phyloP scores from a whole-genome alignment of 2,329 filamentous ascomycete species.

The Fusarium luffae region DNA sequence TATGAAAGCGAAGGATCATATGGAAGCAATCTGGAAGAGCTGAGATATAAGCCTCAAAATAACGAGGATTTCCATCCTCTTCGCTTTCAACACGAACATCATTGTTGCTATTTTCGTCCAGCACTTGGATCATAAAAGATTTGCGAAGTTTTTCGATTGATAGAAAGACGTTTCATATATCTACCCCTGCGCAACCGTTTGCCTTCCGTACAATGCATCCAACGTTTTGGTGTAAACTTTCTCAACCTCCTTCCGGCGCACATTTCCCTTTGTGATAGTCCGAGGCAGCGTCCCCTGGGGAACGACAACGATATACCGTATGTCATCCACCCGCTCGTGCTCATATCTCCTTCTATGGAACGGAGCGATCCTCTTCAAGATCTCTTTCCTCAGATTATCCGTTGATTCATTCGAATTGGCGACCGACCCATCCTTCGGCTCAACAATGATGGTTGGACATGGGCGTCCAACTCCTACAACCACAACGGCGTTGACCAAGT shows the following conservation, averaged over 20 bases:
- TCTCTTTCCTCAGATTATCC: slow-evolving; percentile 11
- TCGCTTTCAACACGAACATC: not conserved
- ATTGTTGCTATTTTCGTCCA: not conserved
- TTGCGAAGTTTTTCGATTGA: not conserved
- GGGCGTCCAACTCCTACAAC: slow-evolving; percentile 36
- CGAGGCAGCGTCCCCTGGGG: slow-evolving; percentile 26
- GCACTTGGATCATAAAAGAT: not conserved
- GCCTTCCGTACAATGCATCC: slow-evolving; percentile 4
- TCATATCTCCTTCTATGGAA: slow-evolving; percentile 39
- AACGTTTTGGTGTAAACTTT: slow-evolving; percentile 1
- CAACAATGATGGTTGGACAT: slow-evolving; percentile 33
- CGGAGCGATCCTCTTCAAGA: slow-evolving; percentile 28
- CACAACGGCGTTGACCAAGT: slow-evolving; percentile 31
- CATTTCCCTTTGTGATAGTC: slow-evolving; percentile 33
- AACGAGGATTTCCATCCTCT: not conserved
- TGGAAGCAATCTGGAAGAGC: not conserved
- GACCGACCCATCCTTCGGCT: slow-evolving; percentile 10
- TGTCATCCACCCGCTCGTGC: slow-evolving; percentile 35
- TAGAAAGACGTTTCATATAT: not conserved
- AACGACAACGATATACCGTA: slow-evolving; percentile 31
- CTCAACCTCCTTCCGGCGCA: slow-evolving; percentile 32
- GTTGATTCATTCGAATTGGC: not conserved
- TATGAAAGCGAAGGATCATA: not conserved
- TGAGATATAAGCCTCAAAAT: not conserved
- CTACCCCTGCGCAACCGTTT: not conserved